Percentiles rank a stretch among this genome's conserved stretches.
These are phyloP conservation scores for Hypocrella siamensis DNA, from an alignment of 2,329 filamentous ascomycete genomes.

Conservation along the genomic window DNA sequence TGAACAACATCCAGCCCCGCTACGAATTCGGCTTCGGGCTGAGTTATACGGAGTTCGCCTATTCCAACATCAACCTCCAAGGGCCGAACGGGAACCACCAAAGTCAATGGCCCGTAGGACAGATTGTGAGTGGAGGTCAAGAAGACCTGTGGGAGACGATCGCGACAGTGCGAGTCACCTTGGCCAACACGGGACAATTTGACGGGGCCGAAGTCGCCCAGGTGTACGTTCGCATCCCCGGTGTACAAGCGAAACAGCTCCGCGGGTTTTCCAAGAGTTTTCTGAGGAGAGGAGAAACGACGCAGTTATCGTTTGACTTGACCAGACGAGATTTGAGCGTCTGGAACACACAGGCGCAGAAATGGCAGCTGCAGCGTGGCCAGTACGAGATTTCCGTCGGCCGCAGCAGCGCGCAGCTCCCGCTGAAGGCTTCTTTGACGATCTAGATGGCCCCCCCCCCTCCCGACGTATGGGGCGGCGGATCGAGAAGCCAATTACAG, in stretches of 20 bases:
- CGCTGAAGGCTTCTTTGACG: constrained; percentile 21
- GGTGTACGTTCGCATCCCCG: constrained; percentile 30
- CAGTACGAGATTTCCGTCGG: constrained; percentile 29
- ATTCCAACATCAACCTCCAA: constrained; percentile 21
- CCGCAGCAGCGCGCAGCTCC: constrained; percentile 28
- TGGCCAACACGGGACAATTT: constrained; percentile 25
- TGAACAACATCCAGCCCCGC: constrained; percentile 20
- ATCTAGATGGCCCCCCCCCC: no score
- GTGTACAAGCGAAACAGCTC: constrained; percentile 32
- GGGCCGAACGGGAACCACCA: constrained; percentile 7
- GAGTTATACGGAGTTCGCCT: constrained; percentile 37
- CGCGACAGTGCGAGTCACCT: constrained; percentile 18
- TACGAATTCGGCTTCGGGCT: constrained; percentile 43
- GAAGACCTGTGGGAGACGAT: constrained; percentile 31
- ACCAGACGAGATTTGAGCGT: constrained; percentile 50
- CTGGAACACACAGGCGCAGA: constrained; percentile 46
- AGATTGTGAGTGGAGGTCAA: constrained; percentile 26
- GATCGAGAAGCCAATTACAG: no score
- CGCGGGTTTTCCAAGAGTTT: constrained; percentile 47
- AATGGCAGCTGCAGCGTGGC: constrained; percentile 38
- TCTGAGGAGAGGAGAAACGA: constrained; percentile 21
- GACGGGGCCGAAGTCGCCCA: constrained; percentile 31
- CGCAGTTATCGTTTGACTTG: constrained; percentile 32
- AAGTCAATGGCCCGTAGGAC: constrained; percentile 20
- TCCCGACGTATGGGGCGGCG: no score